Evolutionary conservation across 768 basidiomycete species (phyloP), one percentile per base, ranked within the genome.

Genomic region (Psilocybe tampanensis): DNA sequence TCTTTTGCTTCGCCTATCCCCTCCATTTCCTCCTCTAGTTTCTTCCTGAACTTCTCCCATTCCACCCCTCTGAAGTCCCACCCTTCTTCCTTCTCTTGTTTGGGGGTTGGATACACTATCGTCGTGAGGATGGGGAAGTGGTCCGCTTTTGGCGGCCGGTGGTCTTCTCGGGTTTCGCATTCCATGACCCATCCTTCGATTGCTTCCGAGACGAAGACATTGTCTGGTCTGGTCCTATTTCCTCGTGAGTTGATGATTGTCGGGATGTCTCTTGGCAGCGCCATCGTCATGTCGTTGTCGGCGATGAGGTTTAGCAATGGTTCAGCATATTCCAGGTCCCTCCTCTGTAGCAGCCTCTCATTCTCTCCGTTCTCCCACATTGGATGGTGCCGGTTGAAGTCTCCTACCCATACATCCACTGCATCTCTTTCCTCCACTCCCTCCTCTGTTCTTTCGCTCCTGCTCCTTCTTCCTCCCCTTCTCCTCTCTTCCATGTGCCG

Each of bases 141-240:
- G 63, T 83, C 77, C 2, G 78, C 71, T 1, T 55, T 52, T 0
- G 64, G 43, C 0, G 68, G 71, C 3, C 42, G 59, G 0, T 44
- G 2, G 0, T 54, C 55, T 1, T 60, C 64, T 2, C 54, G 42
- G 0, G 66, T 65, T 7, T 67, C 39, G 61, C 78, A 81, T 8
- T 44, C 5, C 11, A 64, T 54, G 3, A 76, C 47, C 6, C 23
- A 12, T 2, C 69, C 60, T 0, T 54, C 24, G 0, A 72, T 43
- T 0, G 52, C 29, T 2, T 21, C 41, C 4, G 72, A 60, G 23
- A 62, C 61, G 55, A 76, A 81, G 1, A 81, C 71, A 51, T 82
- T 81, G 64, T 81, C 78, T 2, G 72, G 69, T 8, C 74, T 48
- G 4, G 74, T 74, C 44, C 64, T 68, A 50, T 76, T 78, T 17